phyloP scores from a whole-genome alignment of 2,329 filamentous ascomycete genomes.

The Orbilia blumenaviensis region DNA sequence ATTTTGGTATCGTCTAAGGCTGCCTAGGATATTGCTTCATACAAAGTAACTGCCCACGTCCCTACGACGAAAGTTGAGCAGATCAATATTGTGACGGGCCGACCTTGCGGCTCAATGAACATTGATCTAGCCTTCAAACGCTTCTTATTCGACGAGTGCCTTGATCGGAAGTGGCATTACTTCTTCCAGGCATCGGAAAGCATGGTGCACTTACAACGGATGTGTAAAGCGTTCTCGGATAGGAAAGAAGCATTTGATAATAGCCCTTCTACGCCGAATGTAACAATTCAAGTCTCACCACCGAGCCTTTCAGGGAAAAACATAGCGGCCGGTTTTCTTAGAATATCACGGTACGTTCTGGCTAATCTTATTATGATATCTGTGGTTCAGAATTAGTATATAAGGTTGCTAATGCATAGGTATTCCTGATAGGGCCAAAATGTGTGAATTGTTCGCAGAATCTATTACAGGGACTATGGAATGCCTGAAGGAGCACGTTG shows the following conservation, averaged over 20 bases:
- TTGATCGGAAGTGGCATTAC: conserved; percentile 3
- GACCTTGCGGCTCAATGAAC: conserved; percentile 43
- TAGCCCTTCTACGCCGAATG: conserved; percentile 10
- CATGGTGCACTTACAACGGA: conserved; percentile 30
- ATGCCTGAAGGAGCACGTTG: conserved; percentile 37
- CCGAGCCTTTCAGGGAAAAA: conserved; percentile 3
- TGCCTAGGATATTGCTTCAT: conserved; percentile 38
- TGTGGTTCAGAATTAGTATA: too few relatives aligned
- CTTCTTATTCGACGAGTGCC: conserved; percentile 34
- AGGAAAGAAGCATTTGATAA: conserved; percentile 46
- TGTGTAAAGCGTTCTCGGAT: conserved; percentile 41
- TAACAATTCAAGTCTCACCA: conserved; percentile 35
- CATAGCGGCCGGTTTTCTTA: conserved; percentile 25
- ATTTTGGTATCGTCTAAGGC: not conserved
- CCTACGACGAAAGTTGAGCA: conserved; percentile 30
- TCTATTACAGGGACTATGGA: conserved; percentile 28
- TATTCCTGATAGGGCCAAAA: conserved; percentile 5
- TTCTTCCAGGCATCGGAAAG: conserved; percentile 16
- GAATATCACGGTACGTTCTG: conserved; percentile 23
- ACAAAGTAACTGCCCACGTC: conserved; percentile 16
- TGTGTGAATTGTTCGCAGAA: conserved; percentile 27
- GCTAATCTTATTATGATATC: too few relatives aligned
- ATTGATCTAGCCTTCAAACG: conserved; percentile 39
- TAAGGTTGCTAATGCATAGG: too few relatives aligned
- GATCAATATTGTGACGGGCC: conserved; percentile 38